Conservation (phyloP, 176 grass and related monocot genomes). For the Oryza meyeriana region DNA sequence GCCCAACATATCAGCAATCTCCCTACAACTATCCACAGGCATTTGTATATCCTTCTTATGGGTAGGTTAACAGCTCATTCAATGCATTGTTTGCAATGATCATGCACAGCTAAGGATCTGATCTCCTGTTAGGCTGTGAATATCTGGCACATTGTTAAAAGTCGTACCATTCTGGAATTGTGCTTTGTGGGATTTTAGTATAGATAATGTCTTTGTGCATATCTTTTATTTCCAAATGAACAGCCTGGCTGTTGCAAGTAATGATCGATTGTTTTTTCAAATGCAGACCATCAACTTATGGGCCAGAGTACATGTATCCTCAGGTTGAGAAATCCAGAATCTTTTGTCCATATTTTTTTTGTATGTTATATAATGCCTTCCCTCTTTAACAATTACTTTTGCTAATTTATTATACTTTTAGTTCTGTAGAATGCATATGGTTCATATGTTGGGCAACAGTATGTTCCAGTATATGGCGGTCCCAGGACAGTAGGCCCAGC, state of each 20-base stretch:
- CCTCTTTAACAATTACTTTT: conserved; percentile 7
- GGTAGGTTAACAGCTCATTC: conserved; percentile 59
- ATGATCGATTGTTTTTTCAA: conserved; percentile 20
- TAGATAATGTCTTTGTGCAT: conserved; percentile 2
- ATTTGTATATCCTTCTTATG: conserved; percentile 60
- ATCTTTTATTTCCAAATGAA: conserved; percentile 29
- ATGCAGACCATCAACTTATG: conserved; percentile 71
- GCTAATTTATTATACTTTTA: conserved; percentile 51
- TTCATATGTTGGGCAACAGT: conserved; percentile 66
- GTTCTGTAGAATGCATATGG: conserved; percentile 75
- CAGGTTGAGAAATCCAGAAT: conserved; percentile 55
- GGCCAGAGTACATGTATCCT: conserved; percentile 62
- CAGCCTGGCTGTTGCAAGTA: conserved; percentile 12
- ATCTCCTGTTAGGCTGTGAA: conserved; percentile 35
- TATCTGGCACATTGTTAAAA: conserved; percentile 42
- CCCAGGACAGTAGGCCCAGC: conserved; percentile 51
- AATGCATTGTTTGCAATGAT: conserved; percentile 38
- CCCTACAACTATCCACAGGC: conserved; percentile 66
- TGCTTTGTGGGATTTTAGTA: conserved; percentile 28
- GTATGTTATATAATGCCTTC: not conserved
- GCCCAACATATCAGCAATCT: conserved; percentile 65
- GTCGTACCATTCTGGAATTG: conserved; percentile 44
- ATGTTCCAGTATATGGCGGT: conserved; percentile 54
- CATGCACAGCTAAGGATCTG: conserved; percentile 36
- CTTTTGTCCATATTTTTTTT: not conserved